Conservation (phyloP, 129 eudicot genomes). For the Arctium lappa region DNA sequence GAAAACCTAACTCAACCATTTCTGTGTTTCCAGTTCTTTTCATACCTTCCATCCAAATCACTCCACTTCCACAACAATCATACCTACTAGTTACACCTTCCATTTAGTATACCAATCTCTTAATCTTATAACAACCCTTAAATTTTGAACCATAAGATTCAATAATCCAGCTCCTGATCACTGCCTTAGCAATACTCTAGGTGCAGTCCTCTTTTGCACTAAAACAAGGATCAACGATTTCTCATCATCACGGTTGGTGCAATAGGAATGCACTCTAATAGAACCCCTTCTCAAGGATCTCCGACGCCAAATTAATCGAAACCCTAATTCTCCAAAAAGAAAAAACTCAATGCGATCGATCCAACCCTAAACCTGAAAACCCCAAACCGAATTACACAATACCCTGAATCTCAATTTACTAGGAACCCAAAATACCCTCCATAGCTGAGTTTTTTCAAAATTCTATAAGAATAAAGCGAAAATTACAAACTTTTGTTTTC, state of each 20-base stretch:
- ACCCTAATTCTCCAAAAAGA: slow-evolving; percentile 43
- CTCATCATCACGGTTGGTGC: slow-evolving; percentile 6
- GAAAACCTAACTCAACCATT: slow-evolving; percentile 14
- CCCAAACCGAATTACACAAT: slow-evolving; percentile 8
- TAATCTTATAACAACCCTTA: not conserved
- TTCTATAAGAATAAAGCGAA: slow-evolving; percentile 23
- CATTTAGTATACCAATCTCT: not conserved
- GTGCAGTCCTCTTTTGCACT: slow-evolving; percentile 5
- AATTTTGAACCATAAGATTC: not conserved
- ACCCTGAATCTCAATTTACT: slow-evolving; percentile 28
- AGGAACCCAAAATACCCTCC: slow-evolving; percentile 14
- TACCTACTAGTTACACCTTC: not conserved
- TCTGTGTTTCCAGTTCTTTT: slow-evolving; percentile 3
- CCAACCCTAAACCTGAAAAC: slow-evolving; percentile 18
- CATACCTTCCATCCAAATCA: not conserved
- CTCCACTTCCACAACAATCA: not conserved
- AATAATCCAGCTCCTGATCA: slow-evolving; percentile 22
- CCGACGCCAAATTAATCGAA: slow-evolving; percentile 43
- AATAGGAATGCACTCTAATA: slow-evolving; percentile 7
- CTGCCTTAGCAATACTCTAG: slow-evolving; percentile 1
- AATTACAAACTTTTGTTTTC: not conserved
- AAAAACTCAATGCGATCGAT: slow-evolving; percentile 19
- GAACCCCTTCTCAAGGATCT: slow-evolving; percentile 17
- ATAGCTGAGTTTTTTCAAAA: slow-evolving; percentile 21
- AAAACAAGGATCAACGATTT: slow-evolving; percentile 24